Evolutionary conservation across 2,329 filamentous ascomycete genomes (phyloP).

Genomic region (Phialophora tarda): DNA sequence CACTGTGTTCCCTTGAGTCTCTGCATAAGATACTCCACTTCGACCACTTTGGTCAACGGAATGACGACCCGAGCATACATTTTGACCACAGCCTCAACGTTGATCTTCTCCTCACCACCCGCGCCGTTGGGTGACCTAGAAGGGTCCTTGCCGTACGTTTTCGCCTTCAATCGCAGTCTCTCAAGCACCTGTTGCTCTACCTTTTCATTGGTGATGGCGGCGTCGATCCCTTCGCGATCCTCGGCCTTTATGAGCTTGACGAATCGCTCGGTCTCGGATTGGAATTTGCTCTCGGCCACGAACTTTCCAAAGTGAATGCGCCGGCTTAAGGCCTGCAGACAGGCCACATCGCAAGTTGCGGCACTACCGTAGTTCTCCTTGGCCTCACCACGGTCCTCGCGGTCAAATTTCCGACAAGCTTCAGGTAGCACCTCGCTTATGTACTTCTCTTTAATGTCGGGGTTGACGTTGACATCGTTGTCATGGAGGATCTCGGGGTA

Average conservation of each 20-base stretch:
- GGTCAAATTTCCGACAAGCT: slow-evolving; percentile 78
- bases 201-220: slow-evolving; percentile 84
- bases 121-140: slow-evolving; percentile 58
- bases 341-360: slow-evolving; percentile 87
- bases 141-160: slow-evolving; percentile 92
- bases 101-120: slow-evolving; percentile 70
- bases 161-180: slow-evolving; percentile 82
- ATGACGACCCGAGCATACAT: slow-evolving; percentile 95
- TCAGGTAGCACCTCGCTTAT: slow-evolving; percentile 80
- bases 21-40: slow-evolving; percentile 98
- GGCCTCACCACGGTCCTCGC: slow-evolving; percentile 78
- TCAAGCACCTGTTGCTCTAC: slow-evolving; percentile 94
- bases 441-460: slow-evolving; percentile 84
- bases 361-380: slow-evolving; percentile 95
- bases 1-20: slow-evolving; percentile 66
- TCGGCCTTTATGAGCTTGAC: slow-evolving; percentile 79
- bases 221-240: slow-evolving; percentile 81
- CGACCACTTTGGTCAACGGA: slow-evolving; percentile 95
- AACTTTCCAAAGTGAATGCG: slow-evolving; percentile 98
- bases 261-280: slow-evolving; percentile 78
- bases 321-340: slow-evolving; percentile 85
- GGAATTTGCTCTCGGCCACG: slow-evolving; percentile 94
- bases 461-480: slow-evolving; percentile 90
- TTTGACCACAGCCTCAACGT: slow-evolving; percentile 85
- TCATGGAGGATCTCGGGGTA: slow-evolving; percentile 87